Percentiles rank a stretch among this genome's conserved stretches.
Evolutionary conservation across 176 grass and related monocot genomes (phyloP).

Genomic region (Poa pratensis): DNA sequence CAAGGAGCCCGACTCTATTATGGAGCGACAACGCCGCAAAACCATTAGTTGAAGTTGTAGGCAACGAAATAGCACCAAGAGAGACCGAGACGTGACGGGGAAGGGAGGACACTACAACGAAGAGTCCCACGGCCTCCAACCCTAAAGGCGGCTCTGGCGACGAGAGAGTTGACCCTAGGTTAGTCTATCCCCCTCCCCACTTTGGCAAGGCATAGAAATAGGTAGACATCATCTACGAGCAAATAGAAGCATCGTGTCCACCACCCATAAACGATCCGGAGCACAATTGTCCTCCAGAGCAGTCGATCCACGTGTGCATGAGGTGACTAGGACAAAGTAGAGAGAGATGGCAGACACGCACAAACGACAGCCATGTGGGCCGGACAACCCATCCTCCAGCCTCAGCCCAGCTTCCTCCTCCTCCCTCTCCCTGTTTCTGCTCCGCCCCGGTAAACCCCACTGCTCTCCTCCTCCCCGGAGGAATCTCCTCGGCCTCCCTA

Average conservation of each 20-base stretch:
- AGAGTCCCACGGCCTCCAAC: too few species aligned
- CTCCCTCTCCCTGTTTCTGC: background rate
- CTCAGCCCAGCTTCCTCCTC: background rate
- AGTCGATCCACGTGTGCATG: background rate
- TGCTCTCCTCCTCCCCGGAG: slow-evolving; percentile 9
- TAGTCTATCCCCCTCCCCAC: too few species aligned
- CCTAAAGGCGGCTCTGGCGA: too few species aligned
- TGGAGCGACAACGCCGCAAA: too few species aligned
- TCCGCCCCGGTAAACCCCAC: slow-evolving; percentile 33
- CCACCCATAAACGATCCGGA: background rate
- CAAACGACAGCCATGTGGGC: slow-evolving; percentile 16
- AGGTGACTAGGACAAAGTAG: background rate
- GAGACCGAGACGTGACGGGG: too few species aligned
- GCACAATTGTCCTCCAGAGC: background rate
- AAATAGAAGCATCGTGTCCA: background rate
- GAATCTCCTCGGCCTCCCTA: background rate
- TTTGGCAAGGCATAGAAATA: too few species aligned
- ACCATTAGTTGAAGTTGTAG: too few species aligned
- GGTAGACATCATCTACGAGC: background rate
- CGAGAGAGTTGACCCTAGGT: too few species aligned
- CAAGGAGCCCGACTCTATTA: too few species aligned
- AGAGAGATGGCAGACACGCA: background rate
- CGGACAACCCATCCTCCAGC: background rate
- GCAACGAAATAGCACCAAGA: too few species aligned
- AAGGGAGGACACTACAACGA: too few species aligned